Conservation (phyloP, 306 rosid genomes). For the Medicago truncatula region DNA sequence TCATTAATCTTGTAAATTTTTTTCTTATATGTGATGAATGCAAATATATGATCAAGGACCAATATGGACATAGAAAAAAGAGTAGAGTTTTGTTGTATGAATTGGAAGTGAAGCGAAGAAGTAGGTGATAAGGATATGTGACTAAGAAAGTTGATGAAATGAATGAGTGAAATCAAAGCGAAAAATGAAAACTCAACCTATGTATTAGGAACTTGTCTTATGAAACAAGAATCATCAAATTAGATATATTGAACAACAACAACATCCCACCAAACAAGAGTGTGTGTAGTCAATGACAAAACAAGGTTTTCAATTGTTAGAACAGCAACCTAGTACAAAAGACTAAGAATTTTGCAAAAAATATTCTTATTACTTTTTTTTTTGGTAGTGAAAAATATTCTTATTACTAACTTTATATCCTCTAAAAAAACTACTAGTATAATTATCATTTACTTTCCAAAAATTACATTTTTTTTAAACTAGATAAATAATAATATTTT, state of each 20-base stretch:
- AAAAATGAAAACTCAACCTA: conserved; percentile 53
- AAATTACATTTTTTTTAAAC: too few relatives aligned
- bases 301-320: neutral
- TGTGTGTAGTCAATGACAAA: conserved; percentile 13
- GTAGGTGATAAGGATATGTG: conserved; percentile 56
- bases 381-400: too few relatives aligned
- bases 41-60: neutral
- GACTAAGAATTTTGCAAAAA: too few relatives aligned
- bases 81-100: conserved; percentile 44
- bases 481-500: too few relatives aligned
- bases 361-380: too few relatives aligned
- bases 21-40: neutral
- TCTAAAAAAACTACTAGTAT: too few relatives aligned
- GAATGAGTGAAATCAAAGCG: conserved; percentile 76
- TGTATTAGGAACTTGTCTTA: conserved; percentile 50
- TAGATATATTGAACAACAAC: conserved; percentile 46
- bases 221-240: conserved; percentile 51
- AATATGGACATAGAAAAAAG: neutral
- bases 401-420: too few relatives aligned
- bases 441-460: too few relatives aligned
- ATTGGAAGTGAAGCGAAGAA: conserved; percentile 76
- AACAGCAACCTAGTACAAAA: too few relatives aligned
- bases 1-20: neutral
- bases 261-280: conserved; percentile 63
- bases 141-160: conserved; percentile 48